Percentiles rank a stretch among this genome's conserved stretches.
These are phyloP conservation scores for Xylariaceae sp. DNA, from an alignment of 2,329 filamentous ascomycete genomes.

Conservation along the genomic window DNA sequence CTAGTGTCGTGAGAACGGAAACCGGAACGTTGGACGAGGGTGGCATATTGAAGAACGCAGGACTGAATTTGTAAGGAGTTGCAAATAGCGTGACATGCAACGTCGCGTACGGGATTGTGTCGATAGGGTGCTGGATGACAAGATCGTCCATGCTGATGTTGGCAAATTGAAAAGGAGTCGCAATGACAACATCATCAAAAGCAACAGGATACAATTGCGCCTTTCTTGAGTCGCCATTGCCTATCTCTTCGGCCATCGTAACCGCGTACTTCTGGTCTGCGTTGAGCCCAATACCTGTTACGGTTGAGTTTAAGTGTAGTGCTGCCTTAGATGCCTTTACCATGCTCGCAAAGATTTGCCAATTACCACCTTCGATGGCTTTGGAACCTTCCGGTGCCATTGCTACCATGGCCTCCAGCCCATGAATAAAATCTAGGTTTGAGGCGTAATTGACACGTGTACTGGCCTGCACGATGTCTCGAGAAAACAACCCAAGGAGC, in stretches of 20 bases:
- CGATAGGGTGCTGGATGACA: conserved; percentile 65
- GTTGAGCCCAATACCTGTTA: conserved; percentile 39
- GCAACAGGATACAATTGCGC: conserved; percentile 42
- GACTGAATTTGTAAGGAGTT: conserved; percentile 67
- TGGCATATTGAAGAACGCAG: conserved; percentile 66
- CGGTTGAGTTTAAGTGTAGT: conserved; percentile 62
- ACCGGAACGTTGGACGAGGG: conserved; percentile 59
- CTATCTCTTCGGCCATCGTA: conserved; percentile 31
- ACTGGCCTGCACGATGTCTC: conserved; percentile 82
- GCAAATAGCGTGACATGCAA: conserved; percentile 89
- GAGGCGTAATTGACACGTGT: conserved; percentile 94
- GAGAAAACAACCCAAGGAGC: conserved; percentile 63
- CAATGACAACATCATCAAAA: conserved; percentile 80
- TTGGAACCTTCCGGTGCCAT: conserved; percentile 85
- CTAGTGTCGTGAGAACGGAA: conserved; percentile 78
- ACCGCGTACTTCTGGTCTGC: conserved; percentile 43
- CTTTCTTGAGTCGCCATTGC: conserved; percentile 10
- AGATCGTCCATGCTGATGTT: conserved; percentile 47
- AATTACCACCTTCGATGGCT: conserved; percentile 79
- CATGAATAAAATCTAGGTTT: conserved; percentile 81
- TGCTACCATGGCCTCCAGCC: conserved; percentile 80
- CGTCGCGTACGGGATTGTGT: conserved; percentile 77
- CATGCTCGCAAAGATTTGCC: conserved; percentile 89
- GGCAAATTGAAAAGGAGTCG: conserved; percentile 78
- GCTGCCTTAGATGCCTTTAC: conserved; percentile 58